phyloP scores from a whole-genome alignment of 2,329 filamentous ascomycete genomes.

The Rutstroemia sp. region DNA sequence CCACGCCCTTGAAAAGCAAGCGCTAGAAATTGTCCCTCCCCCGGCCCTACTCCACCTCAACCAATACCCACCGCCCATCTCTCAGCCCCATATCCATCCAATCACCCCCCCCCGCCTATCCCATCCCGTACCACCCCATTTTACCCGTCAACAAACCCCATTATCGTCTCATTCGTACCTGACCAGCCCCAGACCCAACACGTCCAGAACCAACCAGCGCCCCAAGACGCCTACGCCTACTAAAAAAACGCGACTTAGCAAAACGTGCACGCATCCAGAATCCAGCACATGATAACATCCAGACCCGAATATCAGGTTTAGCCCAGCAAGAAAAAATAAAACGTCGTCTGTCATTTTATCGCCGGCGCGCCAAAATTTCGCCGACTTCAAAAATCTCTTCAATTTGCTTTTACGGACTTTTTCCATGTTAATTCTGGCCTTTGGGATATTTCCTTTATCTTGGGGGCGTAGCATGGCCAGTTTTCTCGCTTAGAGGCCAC shows the following conservation, averaged over 20 bases:
- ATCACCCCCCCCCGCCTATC: neutral
- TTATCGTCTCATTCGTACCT: neutral
- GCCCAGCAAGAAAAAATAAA: neutral
- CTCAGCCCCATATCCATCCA: neutral
- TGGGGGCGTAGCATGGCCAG: constrained; percentile 2
- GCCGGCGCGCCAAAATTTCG: neutral
- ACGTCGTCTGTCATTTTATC: neutral
- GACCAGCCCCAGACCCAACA: neutral
- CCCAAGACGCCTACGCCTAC: neutral
- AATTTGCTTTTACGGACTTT: no score
- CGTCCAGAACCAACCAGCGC: no score
- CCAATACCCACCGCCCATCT: neutral
- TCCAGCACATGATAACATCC: neutral
- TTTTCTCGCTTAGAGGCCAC: constrained; percentile 5
- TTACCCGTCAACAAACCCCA: neutral
- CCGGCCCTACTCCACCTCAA: neutral
- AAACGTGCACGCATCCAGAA: neutral
- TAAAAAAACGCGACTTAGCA: neutral
- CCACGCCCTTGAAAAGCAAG: no score
- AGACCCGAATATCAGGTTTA: neutral
- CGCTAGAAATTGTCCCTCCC: no score
- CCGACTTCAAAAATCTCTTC: neutral
- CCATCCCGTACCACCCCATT: neutral
- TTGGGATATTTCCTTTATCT: constrained; percentile 1
- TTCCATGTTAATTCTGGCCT: neutral